These are phyloP conservation scores for Ceratobasidium theobromae DNA, from an alignment of 1,284 basidiomycete species.

Conservation along the genomic window DNA sequence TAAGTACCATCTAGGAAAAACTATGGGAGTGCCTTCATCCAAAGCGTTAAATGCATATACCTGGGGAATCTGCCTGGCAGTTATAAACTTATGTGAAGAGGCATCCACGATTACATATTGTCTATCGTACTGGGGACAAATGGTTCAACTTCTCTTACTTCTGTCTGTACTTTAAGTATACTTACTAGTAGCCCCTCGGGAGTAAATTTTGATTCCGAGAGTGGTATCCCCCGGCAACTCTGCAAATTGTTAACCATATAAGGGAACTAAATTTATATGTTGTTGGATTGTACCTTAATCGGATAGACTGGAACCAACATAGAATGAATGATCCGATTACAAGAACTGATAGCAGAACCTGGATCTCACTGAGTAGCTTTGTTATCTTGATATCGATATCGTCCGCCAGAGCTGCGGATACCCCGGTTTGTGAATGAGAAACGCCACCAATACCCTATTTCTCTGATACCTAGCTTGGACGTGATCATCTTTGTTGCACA, in stretches of 20 bases:
- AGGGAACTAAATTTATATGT: background rate
- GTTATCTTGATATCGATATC: constrained; percentile 51
- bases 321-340: background rate
- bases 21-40: background rate
- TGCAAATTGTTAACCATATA: constrained; percentile 41
- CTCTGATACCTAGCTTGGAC: background rate
- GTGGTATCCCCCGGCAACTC: constrained; percentile 67
- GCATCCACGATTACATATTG: constrained; percentile 67
- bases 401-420: constrained; percentile 5
- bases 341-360: background rate
- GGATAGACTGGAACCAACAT: constrained; percentile 52
- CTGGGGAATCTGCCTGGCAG: constrained; percentile 63
- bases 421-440: no score
- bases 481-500: background rate
- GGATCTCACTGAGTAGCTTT: constrained; percentile 50
- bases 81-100: constrained; percentile 55
- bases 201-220: constrained; percentile 56
- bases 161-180: background rate
- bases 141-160: background rate
- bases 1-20: constrained; percentile 59
- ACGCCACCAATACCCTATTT: background rate
- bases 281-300: constrained; percentile 55
- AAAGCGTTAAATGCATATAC: constrained; percentile 43
- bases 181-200: constrained; percentile 65
- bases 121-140: constrained; percentile 57